These are phyloP conservation scores for Coprinellus micaceus DNA, from an alignment of 768 basidiomycete species.

Conservation along the genomic window DNA sequence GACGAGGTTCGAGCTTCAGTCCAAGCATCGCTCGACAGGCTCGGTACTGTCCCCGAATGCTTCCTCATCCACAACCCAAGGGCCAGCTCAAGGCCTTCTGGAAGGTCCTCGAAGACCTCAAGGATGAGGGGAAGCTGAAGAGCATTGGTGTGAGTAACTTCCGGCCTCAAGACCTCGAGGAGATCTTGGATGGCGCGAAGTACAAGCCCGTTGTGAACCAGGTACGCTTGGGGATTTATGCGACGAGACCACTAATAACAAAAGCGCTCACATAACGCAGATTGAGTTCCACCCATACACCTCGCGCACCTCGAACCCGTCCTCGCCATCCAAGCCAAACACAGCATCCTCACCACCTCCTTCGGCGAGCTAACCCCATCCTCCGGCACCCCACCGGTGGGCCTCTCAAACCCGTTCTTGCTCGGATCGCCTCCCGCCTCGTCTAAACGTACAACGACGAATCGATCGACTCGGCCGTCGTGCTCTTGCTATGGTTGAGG, in stretches of 20 bases:
- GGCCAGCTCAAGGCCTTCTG: constrained; percentile 35
- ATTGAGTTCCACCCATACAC: constrained; percentile 37
- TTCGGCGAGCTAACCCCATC: constrained; percentile 35
- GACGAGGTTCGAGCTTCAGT: constrained; percentile 39
- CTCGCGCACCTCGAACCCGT: constrained; percentile 30
- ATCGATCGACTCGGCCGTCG: constrained; percentile 18
- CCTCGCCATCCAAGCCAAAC: constrained; percentile 30
- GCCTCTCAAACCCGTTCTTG: constrained; percentile 35
- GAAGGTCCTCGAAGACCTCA: constrained; percentile 49
- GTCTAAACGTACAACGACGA: constrained; percentile 17
- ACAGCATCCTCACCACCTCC: constrained; percentile 35
- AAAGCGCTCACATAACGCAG: constrained; percentile 17
- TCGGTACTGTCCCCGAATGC: constrained; percentile 46
- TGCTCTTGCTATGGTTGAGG: constrained; percentile 32
- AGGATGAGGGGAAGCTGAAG: constrained; percentile 35
- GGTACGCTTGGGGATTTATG: constrained; percentile 22
- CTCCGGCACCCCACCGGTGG: constrained; percentile 36
- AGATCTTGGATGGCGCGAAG: constrained; percentile 39
- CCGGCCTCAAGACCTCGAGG: constrained; percentile 40
- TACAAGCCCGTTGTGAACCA: constrained; percentile 54
- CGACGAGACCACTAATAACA: background rate
- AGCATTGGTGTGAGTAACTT: constrained; percentile 56
- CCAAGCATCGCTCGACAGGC: constrained; percentile 42
- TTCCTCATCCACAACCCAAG: constrained; percentile 49
- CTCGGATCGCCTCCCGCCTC: constrained; percentile 29